Percentiles rank a stretch among this genome's conserved stretches.
phyloP scores from a whole-genome alignment of 2,329 filamentous ascomycete species.

The Penicillium vulpinum region DNA sequence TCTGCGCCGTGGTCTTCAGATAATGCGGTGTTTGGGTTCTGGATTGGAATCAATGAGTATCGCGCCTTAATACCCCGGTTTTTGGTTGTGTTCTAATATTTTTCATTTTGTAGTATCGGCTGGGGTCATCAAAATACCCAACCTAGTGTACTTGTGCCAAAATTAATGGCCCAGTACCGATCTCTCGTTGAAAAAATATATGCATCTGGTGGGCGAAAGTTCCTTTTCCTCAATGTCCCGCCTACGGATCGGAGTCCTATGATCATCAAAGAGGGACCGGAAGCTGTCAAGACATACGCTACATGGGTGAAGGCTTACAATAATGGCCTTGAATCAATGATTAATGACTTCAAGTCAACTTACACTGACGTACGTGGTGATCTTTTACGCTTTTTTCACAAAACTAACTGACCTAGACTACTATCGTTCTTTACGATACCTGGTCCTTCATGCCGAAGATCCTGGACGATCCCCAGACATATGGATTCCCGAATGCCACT shows the following conservation, averaged over 20 bases:
- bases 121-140: conserved; percentile 32
- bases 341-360: conserved; percentile 15
- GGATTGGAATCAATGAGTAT: conserved; percentile 40
- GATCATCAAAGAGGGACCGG: conserved; percentile 23
- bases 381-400: not conserved
- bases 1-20: conserved; percentile 28
- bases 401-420: conserved; percentile 18
- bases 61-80: not conserved
- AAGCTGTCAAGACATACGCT: conserved; percentile 19
- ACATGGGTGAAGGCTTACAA: conserved; percentile 29
- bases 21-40: conserved; percentile 33
- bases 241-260: conserved; percentile 39
- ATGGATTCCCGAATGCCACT: conserved; percentile 29
- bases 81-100: not conserved
- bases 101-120: conserved; percentile 23
- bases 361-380: conserved; percentile 17
- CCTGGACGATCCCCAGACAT: conserved; percentile 27
- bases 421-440: conserved; percentile 30
- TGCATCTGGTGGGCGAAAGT: conserved; percentile 56
- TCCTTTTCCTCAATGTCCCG: conserved; percentile 61
- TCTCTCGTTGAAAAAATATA: conserved; percentile 52
- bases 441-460: conserved; percentile 34
- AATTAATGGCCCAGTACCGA: conserved; percentile 49
- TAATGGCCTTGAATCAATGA: conserved; percentile 23
- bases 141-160: conserved; percentile 31